phyloP scores from a whole-genome alignment of 306 rosid genomes.

The Cucurbita ficifolia region DNA sequence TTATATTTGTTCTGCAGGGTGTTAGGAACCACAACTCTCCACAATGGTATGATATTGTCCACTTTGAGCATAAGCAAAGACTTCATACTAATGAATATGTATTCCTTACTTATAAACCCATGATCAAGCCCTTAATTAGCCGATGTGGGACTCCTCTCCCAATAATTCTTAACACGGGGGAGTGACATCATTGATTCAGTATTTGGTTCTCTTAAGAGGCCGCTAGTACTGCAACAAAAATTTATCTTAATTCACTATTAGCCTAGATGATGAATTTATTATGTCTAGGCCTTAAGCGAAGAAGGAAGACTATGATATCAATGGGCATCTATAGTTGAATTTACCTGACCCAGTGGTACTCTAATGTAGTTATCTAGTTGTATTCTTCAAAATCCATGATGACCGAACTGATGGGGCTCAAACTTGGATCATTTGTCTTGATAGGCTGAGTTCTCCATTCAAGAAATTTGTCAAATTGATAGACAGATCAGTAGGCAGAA shows the following conservation, averaged over 20 bases:
- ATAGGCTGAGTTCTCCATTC: neutral
- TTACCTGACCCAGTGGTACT: neutral
- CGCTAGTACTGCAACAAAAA: neutral
- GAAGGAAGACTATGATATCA: neutral
- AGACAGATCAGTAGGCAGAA: neutral
- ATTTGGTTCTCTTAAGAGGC: neutral
- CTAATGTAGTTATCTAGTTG: neutral
- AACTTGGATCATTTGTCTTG: neutral
- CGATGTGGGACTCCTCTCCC: no score
- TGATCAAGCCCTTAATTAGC: no score
- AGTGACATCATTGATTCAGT: neutral
- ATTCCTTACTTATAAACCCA: no score
- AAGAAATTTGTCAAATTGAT: neutral
- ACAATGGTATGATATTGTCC: no score
- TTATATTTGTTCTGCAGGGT: neutral
- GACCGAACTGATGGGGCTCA: neutral
- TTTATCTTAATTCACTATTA: neutral
- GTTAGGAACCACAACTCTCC: no score
- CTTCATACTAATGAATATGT: no score
- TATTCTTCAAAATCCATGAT: neutral
- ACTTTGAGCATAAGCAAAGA: no score
- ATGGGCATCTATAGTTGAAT: neutral
- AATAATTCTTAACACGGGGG: no score
- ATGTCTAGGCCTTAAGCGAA: neutral
- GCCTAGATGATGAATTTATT: neutral